Evolutionary conservation across 2,329 filamentous ascomycete species (phyloP), one percentile per base, ranked within the genome.

Genomic region (Gyromitra esculenta): DNA sequence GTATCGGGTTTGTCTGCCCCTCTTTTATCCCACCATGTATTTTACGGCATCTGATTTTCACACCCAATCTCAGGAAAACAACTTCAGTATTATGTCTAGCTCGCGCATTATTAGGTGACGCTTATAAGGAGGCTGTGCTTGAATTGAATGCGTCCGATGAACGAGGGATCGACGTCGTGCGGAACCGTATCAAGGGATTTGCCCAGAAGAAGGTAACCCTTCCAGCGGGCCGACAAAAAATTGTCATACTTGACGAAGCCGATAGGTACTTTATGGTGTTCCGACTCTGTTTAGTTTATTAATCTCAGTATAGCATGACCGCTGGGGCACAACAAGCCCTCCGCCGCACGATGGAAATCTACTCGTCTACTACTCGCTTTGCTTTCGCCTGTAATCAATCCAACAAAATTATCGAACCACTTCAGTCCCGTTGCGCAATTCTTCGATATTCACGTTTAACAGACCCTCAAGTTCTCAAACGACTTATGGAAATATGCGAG

Each of bases 331-430:
- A 99, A 83, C 96, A 98, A 85, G 96, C 96, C 21, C 88, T 99
- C 45, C 89, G 96, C 80, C 88, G 96, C 78, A 99, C 96, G 0
- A 99, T 99, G 96, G 96, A 99, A 84, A 99, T 98, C 66, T 98
- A 98, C 86, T 96, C 93, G 54, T 91, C 94, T 78, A 99, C 96
- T 1, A 99, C 96, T 1, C 89, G 96, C 75, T 99, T 99, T 82
- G 96, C 96, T 0, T 99, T 99, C 82, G 96, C 96, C 1, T 99
- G 96, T 87, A 99, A 99, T 84, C 93, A 97, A 86, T 96, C 92
- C 78, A 99, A 98, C 86, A 99, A 98, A 85, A 98, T 99, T 83
- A 99, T 99, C 84, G 96, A 99, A 84, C 96, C 96, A n/a, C 87
- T 99, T 66, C 96, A 99, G 84, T 97, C 94, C 18, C 90, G 96